Conservation (phyloP, 2,329 filamentous ascomycete genomes). For the Mycogone perniciosa region DNA sequence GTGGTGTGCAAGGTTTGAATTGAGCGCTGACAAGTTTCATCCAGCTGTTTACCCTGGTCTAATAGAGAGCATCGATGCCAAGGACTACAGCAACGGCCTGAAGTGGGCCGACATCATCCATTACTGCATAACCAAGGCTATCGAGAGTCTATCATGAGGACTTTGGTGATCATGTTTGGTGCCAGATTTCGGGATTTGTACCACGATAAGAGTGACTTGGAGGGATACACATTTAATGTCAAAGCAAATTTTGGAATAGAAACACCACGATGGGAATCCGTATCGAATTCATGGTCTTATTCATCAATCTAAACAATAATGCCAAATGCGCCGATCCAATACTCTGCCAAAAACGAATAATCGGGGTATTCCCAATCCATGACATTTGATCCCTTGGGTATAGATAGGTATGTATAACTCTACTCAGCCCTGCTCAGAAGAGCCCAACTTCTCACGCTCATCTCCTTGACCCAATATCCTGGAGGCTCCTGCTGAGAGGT, state of each 20-base stretch:
- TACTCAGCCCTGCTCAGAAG: too few species aligned
- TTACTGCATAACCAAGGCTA: conserved; percentile 41
- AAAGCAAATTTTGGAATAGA: too few species aligned
- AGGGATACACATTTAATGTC: too few species aligned
- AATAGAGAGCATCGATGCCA: conserved; percentile 54
- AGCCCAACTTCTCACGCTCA: too few species aligned
- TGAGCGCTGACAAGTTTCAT: not conserved
- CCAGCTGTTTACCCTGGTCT: conserved; percentile 56
- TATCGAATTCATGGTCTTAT: not conserved
- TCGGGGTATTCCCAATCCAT: too few species aligned
- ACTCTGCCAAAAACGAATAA: too few species aligned
- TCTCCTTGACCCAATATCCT: too few species aligned
- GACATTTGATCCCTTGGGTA: not conserved
- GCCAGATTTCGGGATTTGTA: not conserved
- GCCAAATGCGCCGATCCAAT: not conserved
- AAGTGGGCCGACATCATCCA: conserved; percentile 57
- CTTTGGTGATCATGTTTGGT: not conserved
- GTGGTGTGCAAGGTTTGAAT: too few species aligned
- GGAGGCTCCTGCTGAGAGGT: conserved; percentile 10
- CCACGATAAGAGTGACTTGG: too few species aligned
- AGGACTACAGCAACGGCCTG: conserved; percentile 51
- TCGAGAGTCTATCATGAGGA: conserved; percentile 29
- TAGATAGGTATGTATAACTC: too few species aligned
- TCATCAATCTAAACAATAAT: not conserved
- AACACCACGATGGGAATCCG: too few species aligned